Conservation (phyloP, 306 rosid genomes). For the Casuarina equisetifolia region DNA sequence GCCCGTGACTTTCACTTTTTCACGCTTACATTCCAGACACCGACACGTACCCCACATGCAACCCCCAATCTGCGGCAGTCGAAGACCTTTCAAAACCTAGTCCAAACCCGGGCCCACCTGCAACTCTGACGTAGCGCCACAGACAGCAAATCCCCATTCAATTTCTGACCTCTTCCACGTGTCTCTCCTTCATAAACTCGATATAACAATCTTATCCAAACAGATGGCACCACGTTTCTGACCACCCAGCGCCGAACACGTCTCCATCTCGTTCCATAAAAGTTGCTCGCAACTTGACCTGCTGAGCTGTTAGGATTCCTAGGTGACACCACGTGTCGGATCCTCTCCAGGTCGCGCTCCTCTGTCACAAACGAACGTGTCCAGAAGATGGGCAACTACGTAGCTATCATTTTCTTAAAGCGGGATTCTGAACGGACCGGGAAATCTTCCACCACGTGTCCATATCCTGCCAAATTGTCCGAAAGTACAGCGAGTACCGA, state of each 20-base stretch:
- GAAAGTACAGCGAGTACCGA: background rate
- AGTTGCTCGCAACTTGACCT: slow-evolving; percentile 5
- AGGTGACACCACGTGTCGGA: slow-evolving; percentile 9
- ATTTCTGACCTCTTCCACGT: background rate
- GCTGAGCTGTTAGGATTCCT: background rate
- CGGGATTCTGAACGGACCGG: slow-evolving; percentile 14
- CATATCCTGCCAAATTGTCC: background rate
- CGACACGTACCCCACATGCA: slow-evolving; percentile 26
- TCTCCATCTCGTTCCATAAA: slow-evolving; percentile 4
- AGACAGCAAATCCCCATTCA: background rate
- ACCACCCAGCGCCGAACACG: background rate
- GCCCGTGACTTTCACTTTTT: background rate
- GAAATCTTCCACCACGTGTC: slow-evolving; percentile 18
- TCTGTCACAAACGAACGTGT: background rate
- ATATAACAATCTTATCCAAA: background rate
- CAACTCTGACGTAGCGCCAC: background rate
- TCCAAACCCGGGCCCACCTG: background rate
- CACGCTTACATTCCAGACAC: background rate
- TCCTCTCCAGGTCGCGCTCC: background rate
- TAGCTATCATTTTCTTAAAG: background rate
- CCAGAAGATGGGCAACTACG: background rate
- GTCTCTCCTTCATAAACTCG: background rate
- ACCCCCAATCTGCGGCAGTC: background rate
- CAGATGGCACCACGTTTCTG: slow-evolving; percentile 10
- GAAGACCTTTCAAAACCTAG: background rate